These are phyloP conservation scores for Camellia oleifera DNA, from an alignment of 179 eudicot species.

Conservation along the genomic window DNA sequence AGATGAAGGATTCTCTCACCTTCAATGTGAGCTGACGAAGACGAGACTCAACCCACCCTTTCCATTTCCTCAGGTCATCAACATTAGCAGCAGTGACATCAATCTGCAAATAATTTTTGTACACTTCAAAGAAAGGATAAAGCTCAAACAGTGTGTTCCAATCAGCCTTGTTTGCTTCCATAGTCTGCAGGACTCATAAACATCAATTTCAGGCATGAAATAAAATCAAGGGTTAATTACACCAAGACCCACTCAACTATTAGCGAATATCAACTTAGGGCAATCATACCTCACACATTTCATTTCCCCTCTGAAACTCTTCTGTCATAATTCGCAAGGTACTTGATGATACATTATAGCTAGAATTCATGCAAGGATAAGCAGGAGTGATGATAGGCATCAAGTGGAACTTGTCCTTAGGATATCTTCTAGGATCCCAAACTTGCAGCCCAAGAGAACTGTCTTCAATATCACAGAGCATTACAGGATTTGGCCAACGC, in stretches of 20 bases:
- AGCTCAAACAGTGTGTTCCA: slow-evolving; percentile 73
- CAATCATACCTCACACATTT: slow-evolving; percentile 62
- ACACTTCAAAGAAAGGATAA: slow-evolving; percentile 70
- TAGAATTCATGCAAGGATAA: slow-evolving; percentile 80
- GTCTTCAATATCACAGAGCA: slow-evolving; percentile 73
- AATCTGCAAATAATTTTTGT: slow-evolving; percentile 75
- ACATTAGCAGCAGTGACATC: slow-evolving; percentile 66
- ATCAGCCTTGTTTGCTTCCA: slow-evolving; percentile 54
- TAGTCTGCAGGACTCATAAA: slow-evolving; percentile 51
- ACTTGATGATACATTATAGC: slow-evolving; percentile 76
- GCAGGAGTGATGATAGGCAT: slow-evolving; percentile 90
- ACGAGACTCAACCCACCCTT: slow-evolving; percentile 91
- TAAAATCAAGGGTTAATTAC: too few species aligned
- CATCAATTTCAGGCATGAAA: slow-evolving; percentile 61
- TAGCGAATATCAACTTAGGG: background rate
- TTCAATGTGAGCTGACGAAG: slow-evolving; percentile 57
- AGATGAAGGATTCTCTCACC: slow-evolving; percentile 31
- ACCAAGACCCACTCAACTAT: background rate
- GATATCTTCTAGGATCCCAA: slow-evolving; percentile 85
- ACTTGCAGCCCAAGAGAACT: slow-evolving; percentile 70
- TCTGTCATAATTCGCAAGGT: slow-evolving; percentile 70
- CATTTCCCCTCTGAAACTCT: slow-evolving; percentile 68
- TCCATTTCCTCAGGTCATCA: slow-evolving; percentile 69
- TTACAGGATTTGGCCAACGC: slow-evolving; percentile 23
- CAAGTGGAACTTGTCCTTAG: slow-evolving; percentile 61